Evolutionary conservation across 2,329 filamentous ascomycete species (phyloP).

Genomic region (Apiospora pterosperma): DNA sequence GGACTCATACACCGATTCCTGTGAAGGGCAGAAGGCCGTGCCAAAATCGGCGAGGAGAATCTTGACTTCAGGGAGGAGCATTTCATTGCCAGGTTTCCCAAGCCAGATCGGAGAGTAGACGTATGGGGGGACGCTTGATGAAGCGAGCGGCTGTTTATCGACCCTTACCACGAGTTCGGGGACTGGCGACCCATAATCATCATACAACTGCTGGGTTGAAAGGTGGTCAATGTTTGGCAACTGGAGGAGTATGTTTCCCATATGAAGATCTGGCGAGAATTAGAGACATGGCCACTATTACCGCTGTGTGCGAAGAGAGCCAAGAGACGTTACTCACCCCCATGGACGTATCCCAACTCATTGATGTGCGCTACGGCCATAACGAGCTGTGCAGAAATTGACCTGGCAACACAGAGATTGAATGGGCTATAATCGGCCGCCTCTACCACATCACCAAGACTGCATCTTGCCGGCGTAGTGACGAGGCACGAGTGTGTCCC

Average conservation of each 20-base stretch:
- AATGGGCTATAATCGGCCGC: slow-evolving; percentile 12
- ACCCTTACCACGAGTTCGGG: slow-evolving; percentile 14
- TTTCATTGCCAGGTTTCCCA: slow-evolving; percentile 26
- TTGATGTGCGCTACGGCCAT: slow-evolving; percentile 28
- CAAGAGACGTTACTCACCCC: slow-evolving; percentile 15
- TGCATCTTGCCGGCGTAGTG: slow-evolving; percentile 22
- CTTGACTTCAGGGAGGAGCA: slow-evolving; percentile 25
- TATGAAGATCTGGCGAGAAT: slow-evolving; percentile 25
- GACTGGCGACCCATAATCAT: slow-evolving; percentile 18
- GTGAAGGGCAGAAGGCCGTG: slow-evolving; percentile 26
- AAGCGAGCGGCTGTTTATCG: neutral
- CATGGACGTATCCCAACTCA: slow-evolving; percentile 27
- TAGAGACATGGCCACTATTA: neutral
- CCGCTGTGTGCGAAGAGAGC: neutral
- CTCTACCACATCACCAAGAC: slow-evolving; percentile 18
- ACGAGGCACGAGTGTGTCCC: slow-evolving; percentile 27
- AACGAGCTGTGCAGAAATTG: slow-evolving; percentile 24
- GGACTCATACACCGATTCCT: slow-evolving; percentile 18
- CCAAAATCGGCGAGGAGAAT: slow-evolving; percentile 32
- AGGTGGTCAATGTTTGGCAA: slow-evolving; percentile 16
- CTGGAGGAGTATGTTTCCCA: slow-evolving; percentile 31
- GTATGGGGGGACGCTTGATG: slow-evolving; percentile 24
- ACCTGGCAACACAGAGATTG: slow-evolving; percentile 22
- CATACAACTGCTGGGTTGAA: slow-evolving; percentile 19
- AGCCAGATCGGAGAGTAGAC: slow-evolving; percentile 30